A percentile compares a stretch with the other conserved stretches of the same genome.
phyloP scores from a whole-genome alignment of 371 early-diverging fungal genomes.

The Gilbertella persicaria region DNA sequence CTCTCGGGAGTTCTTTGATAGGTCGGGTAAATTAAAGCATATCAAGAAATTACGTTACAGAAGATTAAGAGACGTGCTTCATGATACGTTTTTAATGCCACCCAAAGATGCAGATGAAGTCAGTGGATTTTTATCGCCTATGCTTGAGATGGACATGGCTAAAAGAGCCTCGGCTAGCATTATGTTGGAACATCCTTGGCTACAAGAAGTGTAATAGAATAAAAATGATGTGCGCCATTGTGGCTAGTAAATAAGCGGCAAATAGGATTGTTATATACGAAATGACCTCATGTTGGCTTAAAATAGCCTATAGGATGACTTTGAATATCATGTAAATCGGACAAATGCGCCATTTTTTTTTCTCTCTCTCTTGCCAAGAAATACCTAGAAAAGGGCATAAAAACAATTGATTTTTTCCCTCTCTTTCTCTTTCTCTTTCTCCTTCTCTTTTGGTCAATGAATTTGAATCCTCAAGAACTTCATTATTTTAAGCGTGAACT shows the following conservation, averaged over 20 bases:
- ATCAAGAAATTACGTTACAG: constrained; percentile 86
- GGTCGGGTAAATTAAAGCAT: constrained; percentile 78
- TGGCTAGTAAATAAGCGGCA: no score
- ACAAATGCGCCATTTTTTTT: no score
- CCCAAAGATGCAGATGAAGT: constrained; percentile 59
- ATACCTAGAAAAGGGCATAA: neutral
- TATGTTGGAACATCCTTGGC: constrained; percentile 63
- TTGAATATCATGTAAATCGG: no score
- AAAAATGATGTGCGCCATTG: no score
- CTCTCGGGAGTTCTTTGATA: constrained; percentile 79
- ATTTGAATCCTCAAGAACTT: constrained; percentile 19
- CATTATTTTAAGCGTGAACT: constrained; percentile 33
- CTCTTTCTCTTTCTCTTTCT: constrained; percentile 3
- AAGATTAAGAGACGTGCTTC: constrained; percentile 79
- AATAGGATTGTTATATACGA: no score
- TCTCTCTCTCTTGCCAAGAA: constrained; percentile 6
- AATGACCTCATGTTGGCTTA: no score
- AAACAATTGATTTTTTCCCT: neutral
- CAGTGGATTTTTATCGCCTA: constrained; percentile 66
- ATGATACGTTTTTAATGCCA: constrained; percentile 77
- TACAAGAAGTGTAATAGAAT: constrained; percentile 27
- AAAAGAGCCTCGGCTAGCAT: constrained; percentile 59
- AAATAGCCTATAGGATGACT: no score
- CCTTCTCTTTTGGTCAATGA: constrained; percentile 7
- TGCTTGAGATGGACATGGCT: constrained; percentile 71